phyloP scores from a whole-genome alignment of 495 filamentous ascomycete species.

The Annulohypoxylon bovei region DNA sequence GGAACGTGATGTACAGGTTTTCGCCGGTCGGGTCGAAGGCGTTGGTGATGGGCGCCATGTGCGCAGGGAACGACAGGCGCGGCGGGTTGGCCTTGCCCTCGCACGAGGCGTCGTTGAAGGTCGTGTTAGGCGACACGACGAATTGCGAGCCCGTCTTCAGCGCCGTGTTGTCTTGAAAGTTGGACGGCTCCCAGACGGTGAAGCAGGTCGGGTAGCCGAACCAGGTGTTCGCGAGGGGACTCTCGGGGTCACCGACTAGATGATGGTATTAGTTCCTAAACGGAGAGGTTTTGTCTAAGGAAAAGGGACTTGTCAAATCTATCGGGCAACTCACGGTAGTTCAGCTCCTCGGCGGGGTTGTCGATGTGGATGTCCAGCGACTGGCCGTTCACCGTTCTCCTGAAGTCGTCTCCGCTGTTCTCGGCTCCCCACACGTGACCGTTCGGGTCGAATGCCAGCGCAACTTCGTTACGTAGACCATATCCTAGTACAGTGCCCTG shows the following conservation, averaged over 20 bases:
- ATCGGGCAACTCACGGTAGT: slow-evolving; percentile 62
- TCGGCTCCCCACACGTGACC: slow-evolving; percentile 71
- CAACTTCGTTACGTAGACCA: slow-evolving; percentile 74
- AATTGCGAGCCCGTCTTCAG: slow-evolving; percentile 63
- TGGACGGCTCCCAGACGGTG: slow-evolving; percentile 65
- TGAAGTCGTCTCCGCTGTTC: slow-evolving; percentile 71
- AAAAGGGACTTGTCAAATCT: no score
- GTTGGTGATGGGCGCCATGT: slow-evolving; percentile 66
- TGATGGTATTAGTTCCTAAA: slow-evolving; percentile 35
- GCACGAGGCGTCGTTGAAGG: slow-evolving; percentile 61
- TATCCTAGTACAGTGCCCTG: slow-evolving; percentile 69
- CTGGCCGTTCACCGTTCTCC: slow-evolving; percentile 55
- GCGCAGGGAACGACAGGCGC: slow-evolving; percentile 63
- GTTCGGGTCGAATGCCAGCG: slow-evolving; percentile 66
- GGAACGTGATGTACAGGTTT: slow-evolving; percentile 66
- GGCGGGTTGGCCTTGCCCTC: slow-evolving; percentile 53
- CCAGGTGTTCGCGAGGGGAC: slow-evolving; percentile 53
- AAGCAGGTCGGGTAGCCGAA: slow-evolving; percentile 75
- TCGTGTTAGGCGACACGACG: slow-evolving; percentile 55
- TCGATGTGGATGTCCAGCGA: slow-evolving; percentile 68
- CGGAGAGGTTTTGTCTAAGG: no score
- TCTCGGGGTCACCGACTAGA: slow-evolving; percentile 64
- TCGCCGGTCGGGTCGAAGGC: slow-evolving; percentile 51
- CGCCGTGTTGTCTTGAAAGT: slow-evolving; percentile 55
- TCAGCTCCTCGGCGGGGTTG: slow-evolving; percentile 78